These are phyloP conservation scores for Rosa lucieae DNA, from an alignment of 306 rosid species.

Conservation along the genomic window DNA sequence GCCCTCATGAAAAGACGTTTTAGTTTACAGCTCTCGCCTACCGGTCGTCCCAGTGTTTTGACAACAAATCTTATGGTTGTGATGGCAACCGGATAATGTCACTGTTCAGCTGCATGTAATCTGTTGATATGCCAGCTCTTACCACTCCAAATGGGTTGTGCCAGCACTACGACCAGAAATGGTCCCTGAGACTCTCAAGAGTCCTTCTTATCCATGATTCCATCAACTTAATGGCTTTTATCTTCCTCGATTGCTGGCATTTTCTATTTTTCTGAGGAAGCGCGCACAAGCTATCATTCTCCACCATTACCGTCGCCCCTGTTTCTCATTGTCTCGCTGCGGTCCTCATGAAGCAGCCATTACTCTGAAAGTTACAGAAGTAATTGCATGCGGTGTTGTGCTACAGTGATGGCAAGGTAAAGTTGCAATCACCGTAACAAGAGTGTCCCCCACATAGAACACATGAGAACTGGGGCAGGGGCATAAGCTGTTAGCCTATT, in stretches of 20 bases:
- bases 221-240: background rate
- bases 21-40: background rate
- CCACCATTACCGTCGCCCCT: constrained; percentile 35
- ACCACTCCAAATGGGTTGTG: constrained; percentile 7
- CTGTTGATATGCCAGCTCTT: constrained; percentile 16
- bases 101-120: constrained; percentile 6
- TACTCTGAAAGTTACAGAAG: constrained; percentile 2
- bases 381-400: background rate
- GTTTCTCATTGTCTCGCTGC: background rate
- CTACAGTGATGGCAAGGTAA: background rate
- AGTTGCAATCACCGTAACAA: background rate
- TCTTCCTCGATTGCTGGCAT: constrained; percentile 20
- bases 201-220: background rate
- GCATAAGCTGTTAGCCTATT: background rate
- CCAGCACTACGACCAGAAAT: constrained; percentile 31
- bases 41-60: background rate
- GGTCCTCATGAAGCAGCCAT: background rate
- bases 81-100: background rate
- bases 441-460: constrained; percentile 1
- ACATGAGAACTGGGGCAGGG: background rate
- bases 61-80: background rate
- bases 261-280: background rate
- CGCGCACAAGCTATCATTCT: constrained; percentile 14
- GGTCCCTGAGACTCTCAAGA: constrained; percentile 41
- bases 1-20: background rate